phyloP scores from a whole-genome alignment of 2,329 filamentous ascomycete genomes.

The Leptographium radiaticola region DNA sequence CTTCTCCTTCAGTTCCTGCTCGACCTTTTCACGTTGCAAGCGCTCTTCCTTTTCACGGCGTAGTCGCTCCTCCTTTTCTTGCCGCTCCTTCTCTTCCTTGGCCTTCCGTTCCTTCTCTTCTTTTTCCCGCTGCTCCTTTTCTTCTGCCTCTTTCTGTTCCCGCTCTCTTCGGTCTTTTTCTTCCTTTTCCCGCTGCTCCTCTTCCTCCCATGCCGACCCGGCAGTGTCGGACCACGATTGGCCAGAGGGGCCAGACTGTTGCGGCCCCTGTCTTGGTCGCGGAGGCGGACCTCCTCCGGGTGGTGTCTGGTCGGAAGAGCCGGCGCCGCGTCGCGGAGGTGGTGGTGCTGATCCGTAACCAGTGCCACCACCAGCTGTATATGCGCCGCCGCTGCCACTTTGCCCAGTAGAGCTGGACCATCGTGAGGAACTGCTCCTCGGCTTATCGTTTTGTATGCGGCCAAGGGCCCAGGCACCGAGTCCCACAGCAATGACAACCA shows the following conservation, averaged over 20 bases:
- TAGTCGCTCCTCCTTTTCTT: conserved; percentile 2
- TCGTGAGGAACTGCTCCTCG: not conserved
- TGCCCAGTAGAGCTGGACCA: not conserved
- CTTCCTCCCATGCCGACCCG: conserved; percentile 13
- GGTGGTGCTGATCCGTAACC: conserved; percentile 16
- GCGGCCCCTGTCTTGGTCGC: conserved; percentile 11
- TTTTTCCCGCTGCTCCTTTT: conserved; percentile 18
- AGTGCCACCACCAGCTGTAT: conserved; percentile 9
- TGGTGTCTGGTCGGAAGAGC: conserved; percentile 5
- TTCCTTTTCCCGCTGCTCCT: conserved; percentile 13
- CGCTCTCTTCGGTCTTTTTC: conserved; percentile 15
- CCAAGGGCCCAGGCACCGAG: conserved; percentile 68
- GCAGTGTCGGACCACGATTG: not conserved
- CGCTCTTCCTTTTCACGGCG: conserved; percentile 1
- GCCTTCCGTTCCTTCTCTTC: conserved; percentile 16
- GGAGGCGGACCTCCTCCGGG: conserved; percentile 7
- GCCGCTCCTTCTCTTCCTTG: conserved; percentile 16
- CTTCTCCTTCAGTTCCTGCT: not conserved
- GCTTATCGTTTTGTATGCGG: conserved; percentile 42
- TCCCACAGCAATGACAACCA: conserved; percentile 61
- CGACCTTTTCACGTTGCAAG: not conserved
- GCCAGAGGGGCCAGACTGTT: not conserved
- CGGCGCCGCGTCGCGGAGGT: not conserved
- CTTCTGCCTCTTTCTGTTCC: conserved; percentile 8
- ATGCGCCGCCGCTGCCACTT: not conserved